Conservation (phyloP, 345 rosid genomes). For the Psidium friedrichsthalianum region DNA sequence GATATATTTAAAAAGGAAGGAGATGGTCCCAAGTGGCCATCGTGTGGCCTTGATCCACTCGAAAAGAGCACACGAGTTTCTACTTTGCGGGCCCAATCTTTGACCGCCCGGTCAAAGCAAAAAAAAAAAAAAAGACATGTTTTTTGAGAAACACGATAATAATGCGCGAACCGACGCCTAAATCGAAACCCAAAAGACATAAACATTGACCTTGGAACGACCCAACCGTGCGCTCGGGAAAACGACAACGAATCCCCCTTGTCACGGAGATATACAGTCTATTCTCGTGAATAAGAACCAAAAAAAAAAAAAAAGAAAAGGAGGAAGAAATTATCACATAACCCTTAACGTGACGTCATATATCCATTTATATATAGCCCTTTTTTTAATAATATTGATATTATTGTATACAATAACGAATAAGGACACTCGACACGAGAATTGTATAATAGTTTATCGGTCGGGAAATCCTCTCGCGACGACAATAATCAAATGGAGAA, state of each 20-base stretch:
- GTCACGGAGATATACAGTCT: background rate
- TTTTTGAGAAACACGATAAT: background rate
- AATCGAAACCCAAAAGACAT: background rate
- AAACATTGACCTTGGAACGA: background rate
- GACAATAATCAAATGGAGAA: too few species aligned
- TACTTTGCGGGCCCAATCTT: background rate
- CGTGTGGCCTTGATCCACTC: constrained; percentile 32
- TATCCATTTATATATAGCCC: background rate
- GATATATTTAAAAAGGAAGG: too few species aligned
- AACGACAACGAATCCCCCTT: background rate
- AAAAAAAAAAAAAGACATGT: background rate
- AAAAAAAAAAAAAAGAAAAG: background rate
- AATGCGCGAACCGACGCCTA: background rate
- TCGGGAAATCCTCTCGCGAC: background rate
- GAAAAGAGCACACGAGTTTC: background rate
- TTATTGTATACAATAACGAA: background rate
- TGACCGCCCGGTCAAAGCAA: background rate
- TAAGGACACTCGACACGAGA: background rate
- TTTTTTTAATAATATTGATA: background rate
- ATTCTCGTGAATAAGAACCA: background rate
- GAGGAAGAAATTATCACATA: background rate
- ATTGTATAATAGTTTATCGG: background rate
- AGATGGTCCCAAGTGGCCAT: constrained; percentile 27
- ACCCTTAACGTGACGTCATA: background rate
- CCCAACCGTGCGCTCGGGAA: background rate